Conservation (phyloP, 495 filamentous ascomycete species). For the Aspergillus egyptiacus region DNA sequence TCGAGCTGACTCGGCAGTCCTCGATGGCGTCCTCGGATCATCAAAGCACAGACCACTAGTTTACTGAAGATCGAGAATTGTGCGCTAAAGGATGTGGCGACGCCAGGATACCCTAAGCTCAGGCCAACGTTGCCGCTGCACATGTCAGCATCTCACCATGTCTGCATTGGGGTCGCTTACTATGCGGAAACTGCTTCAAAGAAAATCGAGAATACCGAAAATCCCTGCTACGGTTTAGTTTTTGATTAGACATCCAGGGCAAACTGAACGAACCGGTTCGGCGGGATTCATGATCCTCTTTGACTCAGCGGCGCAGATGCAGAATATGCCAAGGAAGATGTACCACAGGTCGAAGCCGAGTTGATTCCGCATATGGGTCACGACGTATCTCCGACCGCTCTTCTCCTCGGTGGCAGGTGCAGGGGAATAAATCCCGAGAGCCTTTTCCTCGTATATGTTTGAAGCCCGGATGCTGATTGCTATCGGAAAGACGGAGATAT, state of each 20-base stretch:
- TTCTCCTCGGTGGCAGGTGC: slow-evolving; percentile 38
- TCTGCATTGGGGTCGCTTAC: slow-evolving; percentile 12
- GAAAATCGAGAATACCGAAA: slow-evolving; percentile 61
- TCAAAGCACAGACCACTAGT: slow-evolving; percentile 80
- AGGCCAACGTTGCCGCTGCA: slow-evolving; percentile 77
- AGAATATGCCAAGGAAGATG: slow-evolving; percentile 56
- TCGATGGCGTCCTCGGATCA: slow-evolving; percentile 83
- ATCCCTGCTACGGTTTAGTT: slow-evolving; percentile 14
- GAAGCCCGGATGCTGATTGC: slow-evolving; percentile 65
- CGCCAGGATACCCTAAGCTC: slow-evolving; percentile 65
- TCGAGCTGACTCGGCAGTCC: slow-evolving; percentile 87
- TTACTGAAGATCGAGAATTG: slow-evolving; percentile 73
- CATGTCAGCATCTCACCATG: slow-evolving; percentile 8
- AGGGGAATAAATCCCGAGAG: slow-evolving; percentile 60
- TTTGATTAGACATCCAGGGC: neutral
- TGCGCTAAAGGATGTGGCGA: slow-evolving; percentile 65
- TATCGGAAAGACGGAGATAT: slow-evolving; percentile 70
- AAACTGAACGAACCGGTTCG: slow-evolving; percentile 30
- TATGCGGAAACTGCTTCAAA: slow-evolving; percentile 88
- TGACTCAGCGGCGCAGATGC: slow-evolving; percentile 52
- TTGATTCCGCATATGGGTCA: slow-evolving; percentile 54
- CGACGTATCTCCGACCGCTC: slow-evolving; percentile 38
- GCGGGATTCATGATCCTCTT: slow-evolving; percentile 40
- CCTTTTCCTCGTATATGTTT: slow-evolving; percentile 63
- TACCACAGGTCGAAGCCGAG: slow-evolving; percentile 61